phyloP scores from a whole-genome alignment of 2,329 filamentous ascomycete genomes.

The Chaetomium globosum region DNA sequence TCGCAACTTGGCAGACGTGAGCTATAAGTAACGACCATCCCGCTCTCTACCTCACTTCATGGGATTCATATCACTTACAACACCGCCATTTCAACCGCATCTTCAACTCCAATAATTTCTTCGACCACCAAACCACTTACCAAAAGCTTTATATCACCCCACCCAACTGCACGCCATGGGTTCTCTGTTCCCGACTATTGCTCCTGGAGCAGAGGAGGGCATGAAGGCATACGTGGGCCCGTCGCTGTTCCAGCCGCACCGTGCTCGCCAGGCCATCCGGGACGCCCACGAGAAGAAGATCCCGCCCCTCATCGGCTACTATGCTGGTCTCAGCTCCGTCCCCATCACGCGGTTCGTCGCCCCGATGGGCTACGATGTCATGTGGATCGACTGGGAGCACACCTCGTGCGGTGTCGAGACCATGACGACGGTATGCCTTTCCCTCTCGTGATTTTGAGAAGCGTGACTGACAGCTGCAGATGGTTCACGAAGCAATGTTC shows the following conservation, averaged over 20 bases:
- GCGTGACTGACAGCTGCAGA: slow-evolving; percentile 35
- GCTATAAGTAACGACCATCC: slow-evolving; percentile 1
- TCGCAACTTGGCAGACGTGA: neutral
- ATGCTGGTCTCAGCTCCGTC: slow-evolving; percentile 46
- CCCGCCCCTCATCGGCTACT: slow-evolving; percentile 48
- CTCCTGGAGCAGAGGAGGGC: slow-evolving; percentile 33
- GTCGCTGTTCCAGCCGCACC: slow-evolving; percentile 52
- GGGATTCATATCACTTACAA: neutral
- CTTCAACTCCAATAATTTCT: neutral
- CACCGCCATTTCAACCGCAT: neutral
- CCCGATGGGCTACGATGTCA: slow-evolving; percentile 48
- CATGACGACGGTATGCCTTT: slow-evolving; percentile 47
- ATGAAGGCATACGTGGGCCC: slow-evolving; percentile 50
- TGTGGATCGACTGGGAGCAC: slow-evolving; percentile 56
- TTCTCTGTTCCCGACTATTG: neutral
- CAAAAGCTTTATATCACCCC: neutral
- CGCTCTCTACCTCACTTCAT: neutral
- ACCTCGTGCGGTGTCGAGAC: slow-evolving; percentile 51
- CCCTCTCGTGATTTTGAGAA: neutral
- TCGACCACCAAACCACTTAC: neutral
- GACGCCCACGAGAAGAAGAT: slow-evolving; percentile 53
- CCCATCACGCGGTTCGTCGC: slow-evolving; percentile 48
- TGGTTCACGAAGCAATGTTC: slow-evolving; percentile 52
- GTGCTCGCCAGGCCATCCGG: slow-evolving; percentile 49
- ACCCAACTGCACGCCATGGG: slow-evolving; percentile 19